These are phyloP conservation scores for Conringia planisiliqua DNA, from an alignment of 345 rosid genomes.

Conservation along the genomic window DNA sequence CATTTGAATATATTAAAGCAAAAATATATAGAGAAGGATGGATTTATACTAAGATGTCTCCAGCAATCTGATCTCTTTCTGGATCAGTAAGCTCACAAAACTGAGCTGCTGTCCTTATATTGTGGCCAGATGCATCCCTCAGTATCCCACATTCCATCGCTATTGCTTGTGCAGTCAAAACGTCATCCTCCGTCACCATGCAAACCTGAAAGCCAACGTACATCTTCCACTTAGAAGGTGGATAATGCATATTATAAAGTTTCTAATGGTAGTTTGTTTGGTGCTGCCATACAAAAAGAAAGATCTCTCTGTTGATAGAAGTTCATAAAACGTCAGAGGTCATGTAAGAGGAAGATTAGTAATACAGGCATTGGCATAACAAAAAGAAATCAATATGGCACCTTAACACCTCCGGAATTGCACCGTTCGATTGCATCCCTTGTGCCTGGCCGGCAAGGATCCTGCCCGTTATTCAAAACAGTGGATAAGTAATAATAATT, in stretches of 20 bases:
- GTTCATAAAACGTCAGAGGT: neutral
- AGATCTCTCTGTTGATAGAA: neutral
- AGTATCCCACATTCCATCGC: conserved; percentile 89
- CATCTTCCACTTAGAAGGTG: neutral
- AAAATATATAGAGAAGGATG: neutral
- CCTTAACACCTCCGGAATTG: conserved; percentile 73
- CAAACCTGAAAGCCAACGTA: conserved; percentile 48
- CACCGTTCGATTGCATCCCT: conserved; percentile 56
- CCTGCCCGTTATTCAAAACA: conserved; percentile 40
- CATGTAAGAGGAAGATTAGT: conserved; percentile 1
- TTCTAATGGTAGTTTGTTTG: too few species aligned
- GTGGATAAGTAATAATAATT: neutral
- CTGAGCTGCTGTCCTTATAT: conserved; percentile 55
- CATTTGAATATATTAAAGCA: neutral
- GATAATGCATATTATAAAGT: too few species aligned
- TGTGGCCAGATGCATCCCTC: conserved; percentile 36
- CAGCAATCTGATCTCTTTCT: conserved; percentile 59
- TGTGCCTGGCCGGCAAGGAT: conserved; percentile 74
- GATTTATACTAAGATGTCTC: conserved; percentile 52
- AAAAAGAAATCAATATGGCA: neutral
- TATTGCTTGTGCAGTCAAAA: conserved; percentile 80
- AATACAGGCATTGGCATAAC: neutral
- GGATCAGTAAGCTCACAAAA: conserved; percentile 57
- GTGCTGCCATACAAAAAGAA: neutral
- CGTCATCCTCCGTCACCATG: conserved; percentile 91